phyloP scores from a whole-genome alignment of 306 rosid species.

The Fragaria nilgerrensis region DNA sequence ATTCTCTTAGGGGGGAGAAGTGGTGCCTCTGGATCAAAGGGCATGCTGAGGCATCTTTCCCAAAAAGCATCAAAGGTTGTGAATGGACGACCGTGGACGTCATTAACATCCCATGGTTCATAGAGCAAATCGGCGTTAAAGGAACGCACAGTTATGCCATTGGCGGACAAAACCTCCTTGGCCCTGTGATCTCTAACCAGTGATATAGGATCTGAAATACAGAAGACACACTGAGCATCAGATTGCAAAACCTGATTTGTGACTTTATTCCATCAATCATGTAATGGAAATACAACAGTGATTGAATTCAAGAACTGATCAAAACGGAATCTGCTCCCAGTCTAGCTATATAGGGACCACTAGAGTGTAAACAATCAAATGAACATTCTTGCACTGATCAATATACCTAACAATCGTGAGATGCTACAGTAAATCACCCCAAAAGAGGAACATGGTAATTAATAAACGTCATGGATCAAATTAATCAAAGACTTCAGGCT shows the following conservation, averaged over 20 bases:
- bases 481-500: background rate
- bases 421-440: constrained; percentile 7
- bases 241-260: background rate
- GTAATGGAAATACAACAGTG: constrained; percentile 6
- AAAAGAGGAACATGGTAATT: background rate
- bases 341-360: background rate
- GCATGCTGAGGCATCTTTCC: constrained; percentile 99
- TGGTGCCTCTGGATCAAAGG: constrained; percentile 95
- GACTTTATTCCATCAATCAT: constrained; percentile 13
- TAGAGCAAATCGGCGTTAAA: constrained; percentile 91
- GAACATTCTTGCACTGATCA: constrained; percentile 1
- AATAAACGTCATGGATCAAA: background rate
- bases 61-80: constrained; percentile 83
- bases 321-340: background rate
- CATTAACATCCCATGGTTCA: constrained; percentile 98
- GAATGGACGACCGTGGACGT: constrained; percentile 78
- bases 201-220: constrained; percentile 81
- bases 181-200: constrained; percentile 87
- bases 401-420: background rate
- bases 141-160: constrained; percentile 82
- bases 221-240: constrained; percentile 19
- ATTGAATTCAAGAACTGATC: background rate
- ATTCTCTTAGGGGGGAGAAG: constrained; percentile 97
- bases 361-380: background rate
- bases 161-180: constrained; percentile 76